Evolutionary conservation across 345 rosid species (phyloP).

Genomic region (Passiflora organensis): DNA sequence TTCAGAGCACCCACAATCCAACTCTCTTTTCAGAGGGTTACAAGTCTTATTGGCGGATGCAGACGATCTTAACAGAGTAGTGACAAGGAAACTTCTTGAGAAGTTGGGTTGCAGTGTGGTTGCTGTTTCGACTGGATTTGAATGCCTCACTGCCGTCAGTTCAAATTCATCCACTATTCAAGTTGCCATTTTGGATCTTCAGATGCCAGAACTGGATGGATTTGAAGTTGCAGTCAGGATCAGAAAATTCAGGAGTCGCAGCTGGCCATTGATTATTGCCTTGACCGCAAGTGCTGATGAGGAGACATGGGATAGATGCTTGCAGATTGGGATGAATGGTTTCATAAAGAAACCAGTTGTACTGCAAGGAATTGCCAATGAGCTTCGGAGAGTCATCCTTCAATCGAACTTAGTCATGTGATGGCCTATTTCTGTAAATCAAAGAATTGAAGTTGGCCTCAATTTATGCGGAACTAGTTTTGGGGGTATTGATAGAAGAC

Average conservation of each 20-base stretch:
- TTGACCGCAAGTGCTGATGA: constrained; percentile 53
- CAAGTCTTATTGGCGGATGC: constrained; percentile 70
- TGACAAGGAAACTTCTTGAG: constrained; percentile 70
- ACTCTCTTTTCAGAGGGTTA: constrained; percentile 59
- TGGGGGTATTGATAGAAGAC: constrained; percentile 6
- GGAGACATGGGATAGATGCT: constrained; percentile 57
- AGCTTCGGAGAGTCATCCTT: constrained; percentile 61
- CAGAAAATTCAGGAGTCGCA: constrained; percentile 48
- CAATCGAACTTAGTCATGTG: constrained; percentile 43
- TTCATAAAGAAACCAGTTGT: constrained; percentile 68
- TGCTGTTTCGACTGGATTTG: constrained; percentile 63
- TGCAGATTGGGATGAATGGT: constrained; percentile 71
- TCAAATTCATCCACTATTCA: constrained; percentile 49
- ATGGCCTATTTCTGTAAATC: constrained; percentile 8
- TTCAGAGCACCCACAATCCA: constrained; percentile 47
- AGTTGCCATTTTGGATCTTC: constrained; percentile 73
- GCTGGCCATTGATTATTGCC: constrained; percentile 67
- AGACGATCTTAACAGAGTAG: constrained; percentile 67
- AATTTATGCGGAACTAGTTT: neutral
- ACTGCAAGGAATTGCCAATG: constrained; percentile 57
- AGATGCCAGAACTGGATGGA: constrained; percentile 71
- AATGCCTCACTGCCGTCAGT: constrained; percentile 55
- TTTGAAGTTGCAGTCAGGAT: constrained; percentile 77
- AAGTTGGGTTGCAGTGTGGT: constrained; percentile 79
- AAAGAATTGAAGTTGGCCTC: neutral